phyloP scores from a whole-genome alignment of 305 asterid species.

The Plantago lanceolata region DNA sequence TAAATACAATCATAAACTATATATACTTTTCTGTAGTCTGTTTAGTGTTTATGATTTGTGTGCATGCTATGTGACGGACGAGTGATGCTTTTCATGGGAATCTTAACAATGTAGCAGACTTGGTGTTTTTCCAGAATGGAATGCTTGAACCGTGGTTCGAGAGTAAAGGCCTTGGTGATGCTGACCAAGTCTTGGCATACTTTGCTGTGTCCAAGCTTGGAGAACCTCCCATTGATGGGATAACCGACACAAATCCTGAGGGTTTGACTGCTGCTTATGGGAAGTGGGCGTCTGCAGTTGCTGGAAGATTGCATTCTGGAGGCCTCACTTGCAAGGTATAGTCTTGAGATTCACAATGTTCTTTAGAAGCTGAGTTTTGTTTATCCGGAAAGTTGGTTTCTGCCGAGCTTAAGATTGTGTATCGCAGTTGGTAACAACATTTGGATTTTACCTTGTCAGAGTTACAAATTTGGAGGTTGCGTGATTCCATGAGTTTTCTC shows the following conservation, averaged over 20 bases:
- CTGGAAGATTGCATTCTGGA: slow-evolving; percentile 72
- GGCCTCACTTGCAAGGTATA: slow-evolving; percentile 93
- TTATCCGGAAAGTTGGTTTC: background rate
- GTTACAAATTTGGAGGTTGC: background rate
- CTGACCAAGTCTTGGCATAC: slow-evolving; percentile 94
- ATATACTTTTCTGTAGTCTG: background rate
- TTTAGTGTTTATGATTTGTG: background rate
- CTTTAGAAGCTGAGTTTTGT: background rate
- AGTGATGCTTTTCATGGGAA: slow-evolving; percentile 27
- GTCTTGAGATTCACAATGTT: slow-evolving; percentile 10
- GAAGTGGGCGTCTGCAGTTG: slow-evolving; percentile 89
- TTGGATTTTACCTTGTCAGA: background rate
- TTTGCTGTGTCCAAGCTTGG: slow-evolving; percentile 93
- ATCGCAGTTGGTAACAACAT: too few relatives aligned
- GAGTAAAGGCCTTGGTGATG: slow-evolving; percentile 72
- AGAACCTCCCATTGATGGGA: slow-evolving; percentile 86
- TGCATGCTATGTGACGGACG: background rate
- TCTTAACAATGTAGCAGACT: slow-evolving; percentile 79
- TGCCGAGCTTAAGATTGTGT: background rate
- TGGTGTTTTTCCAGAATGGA: slow-evolving; percentile 99
- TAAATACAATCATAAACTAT: background rate
- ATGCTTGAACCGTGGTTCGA: slow-evolving; percentile 98
- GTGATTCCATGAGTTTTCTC: too few relatives aligned
- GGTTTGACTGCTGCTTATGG: slow-evolving; percentile 92
- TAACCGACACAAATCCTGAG: slow-evolving; percentile 88